These are phyloP conservation scores for Rhizopogon parksii DNA, from an alignment of 1,284 basidiomycete genomes.

Conservation along the genomic window DNA sequence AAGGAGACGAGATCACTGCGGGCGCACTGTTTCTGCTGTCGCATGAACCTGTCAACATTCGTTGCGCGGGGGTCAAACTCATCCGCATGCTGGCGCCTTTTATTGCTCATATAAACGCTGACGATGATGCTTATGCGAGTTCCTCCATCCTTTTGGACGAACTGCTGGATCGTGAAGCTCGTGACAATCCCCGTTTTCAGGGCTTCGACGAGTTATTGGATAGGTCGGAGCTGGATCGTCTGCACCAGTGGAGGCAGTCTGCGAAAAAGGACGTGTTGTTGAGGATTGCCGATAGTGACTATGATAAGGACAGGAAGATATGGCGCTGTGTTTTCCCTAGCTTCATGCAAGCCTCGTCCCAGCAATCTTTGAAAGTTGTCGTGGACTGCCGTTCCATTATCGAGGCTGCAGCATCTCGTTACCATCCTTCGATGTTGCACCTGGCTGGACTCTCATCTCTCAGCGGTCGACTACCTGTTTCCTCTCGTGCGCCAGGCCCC, in stretches of 20 bases:
- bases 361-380: constrained; percentile 39
- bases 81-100: constrained; percentile 44
- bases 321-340: constrained; percentile 68
- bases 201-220: constrained; percentile 64
- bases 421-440: constrained; percentile 60
- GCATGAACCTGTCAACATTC: constrained; percentile 46
- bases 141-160: constrained; percentile 39
- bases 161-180: constrained; percentile 25
- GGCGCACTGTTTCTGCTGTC: constrained; percentile 78
- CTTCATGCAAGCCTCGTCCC: constrained; percentile 51
- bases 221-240: constrained; percentile 45
- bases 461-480: constrained; percentile 28
- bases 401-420: constrained; percentile 58
- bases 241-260: constrained; percentile 58
- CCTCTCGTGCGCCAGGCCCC: constrained; percentile 32
- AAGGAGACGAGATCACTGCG: constrained; percentile 60
- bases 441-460: constrained; percentile 58
- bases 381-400: constrained; percentile 54
- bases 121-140: constrained; percentile 24
- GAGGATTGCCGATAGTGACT: constrained; percentile 59
- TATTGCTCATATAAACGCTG: constrained; percentile 35
- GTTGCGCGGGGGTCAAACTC: constrained; percentile 53
- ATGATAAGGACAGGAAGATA: constrained; percentile 56
- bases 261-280: constrained; percentile 47
- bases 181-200: constrained; percentile 40